Evolutionary conservation across 2,329 filamentous ascomycete species (phyloP), one percentile per base, ranked within the genome.

Genomic region (Exophiala phaeomuriformis): DNA sequence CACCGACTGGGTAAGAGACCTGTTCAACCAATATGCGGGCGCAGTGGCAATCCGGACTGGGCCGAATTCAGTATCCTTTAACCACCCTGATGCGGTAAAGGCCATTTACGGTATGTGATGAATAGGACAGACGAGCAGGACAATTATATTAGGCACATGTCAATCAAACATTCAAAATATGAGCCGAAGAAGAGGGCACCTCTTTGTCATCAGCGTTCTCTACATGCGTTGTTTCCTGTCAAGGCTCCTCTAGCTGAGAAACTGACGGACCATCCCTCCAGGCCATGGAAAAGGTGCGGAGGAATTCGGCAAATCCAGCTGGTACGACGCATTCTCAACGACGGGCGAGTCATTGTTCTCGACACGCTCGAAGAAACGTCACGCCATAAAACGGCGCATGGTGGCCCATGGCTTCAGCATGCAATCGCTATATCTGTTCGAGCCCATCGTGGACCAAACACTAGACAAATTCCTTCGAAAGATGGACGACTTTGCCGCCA

Each of bases 391-490:
- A 49, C 48, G 55, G 32, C 55, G 55, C 10, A 57, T 57, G 55
- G 51, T 57, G 6, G 49, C 55, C 19, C 55, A 57, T 31, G 52
- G 55, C 12, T 57, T 57, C 51, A 57, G 55, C 50, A 57, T 57
- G 55, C 55, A 57, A 41, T 57, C 55, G 28, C 46, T 57, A 7
- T 49, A 49, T 41, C 31, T 37, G 2, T 70, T 69, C 36, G 67
- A 70, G 49, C 64, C 65, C 1, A 67, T 67, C 39, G 67, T 69
- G 5, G 67, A 71, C 47, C 62, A 54, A 1, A 67, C 64, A 0
- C 66, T 67, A 3, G 19, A 55, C 19, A 55, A 43, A 3, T 60
- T 67, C 3, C 64, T 64, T 31, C 29, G 41, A 10, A 59, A 52
- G 45, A 33, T 67, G 36, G 64, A 67, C 51, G 52, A 49, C n/a